These are phyloP conservation scores for Fusarium sp. DNA, from an alignment of 2,329 filamentous ascomycete genomes.

Conservation along the genomic window DNA sequence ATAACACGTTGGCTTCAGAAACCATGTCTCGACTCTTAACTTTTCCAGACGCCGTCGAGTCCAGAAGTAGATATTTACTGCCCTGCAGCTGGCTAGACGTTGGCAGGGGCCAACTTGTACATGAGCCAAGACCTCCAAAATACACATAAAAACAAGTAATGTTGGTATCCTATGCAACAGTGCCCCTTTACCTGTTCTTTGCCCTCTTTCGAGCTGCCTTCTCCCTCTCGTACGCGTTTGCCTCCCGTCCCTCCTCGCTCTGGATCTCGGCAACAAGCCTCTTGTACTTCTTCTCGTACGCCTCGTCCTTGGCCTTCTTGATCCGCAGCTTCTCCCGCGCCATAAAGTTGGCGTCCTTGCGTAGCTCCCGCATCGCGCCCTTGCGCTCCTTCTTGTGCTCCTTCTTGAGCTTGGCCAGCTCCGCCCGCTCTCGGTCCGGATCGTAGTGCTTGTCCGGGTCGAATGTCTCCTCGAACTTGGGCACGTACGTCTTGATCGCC, in stretches of 20 bases:
- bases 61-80: too few relatives aligned
- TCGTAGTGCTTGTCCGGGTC: constrained; percentile 98
- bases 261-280: constrained; percentile 95
- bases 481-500: constrained; percentile 88
- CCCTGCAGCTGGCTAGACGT: too few relatives aligned
- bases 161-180: constrained; percentile 42
- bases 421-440: constrained; percentile 89
- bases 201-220: constrained; percentile 81
- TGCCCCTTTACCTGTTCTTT: constrained; percentile 60
- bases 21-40: too few relatives aligned
- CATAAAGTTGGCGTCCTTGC: constrained; percentile 96
- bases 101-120: too few relatives aligned
- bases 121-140: too few relatives aligned
- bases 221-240: constrained; percentile 91
- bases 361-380: constrained; percentile 91
- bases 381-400: constrained; percentile 97
- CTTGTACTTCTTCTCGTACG: constrained; percentile 97
- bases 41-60: too few relatives aligned
- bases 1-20: too few relatives aligned
- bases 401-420: constrained; percentile 85
- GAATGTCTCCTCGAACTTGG: constrained; percentile 96
- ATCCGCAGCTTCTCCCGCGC: constrained; percentile 89
- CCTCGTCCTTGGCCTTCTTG: constrained; percentile 94
- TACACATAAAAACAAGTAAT: constrained; percentile 22
- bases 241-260: constrained; percentile 88